Base-by-base conservation (phyloP, 306 rosid species). In the Vigna hirtella region DNA sequence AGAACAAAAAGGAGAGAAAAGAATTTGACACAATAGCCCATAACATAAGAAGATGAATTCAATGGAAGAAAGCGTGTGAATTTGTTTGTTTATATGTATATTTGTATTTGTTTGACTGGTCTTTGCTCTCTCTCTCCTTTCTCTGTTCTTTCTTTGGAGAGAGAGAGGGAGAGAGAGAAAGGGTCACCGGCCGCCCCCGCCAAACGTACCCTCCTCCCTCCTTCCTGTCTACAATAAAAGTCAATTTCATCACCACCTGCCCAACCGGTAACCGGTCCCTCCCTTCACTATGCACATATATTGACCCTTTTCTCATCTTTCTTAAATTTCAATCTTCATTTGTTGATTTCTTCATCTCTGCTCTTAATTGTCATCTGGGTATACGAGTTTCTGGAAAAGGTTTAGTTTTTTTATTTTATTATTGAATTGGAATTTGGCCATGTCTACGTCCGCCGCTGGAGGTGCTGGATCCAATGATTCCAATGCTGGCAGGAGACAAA, bases 381-480 rank as follows among this genome's bases (percentile, higher is more conserved):
- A 6, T 84, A 15, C 12, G 0, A 71, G 58, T 9, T 49, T 45
- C 67, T 10, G 16, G 48, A 72, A 43, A 83, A 81, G 78, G 28
- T 15, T 9, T 28, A 32, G 57, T 80, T 85, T 30, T 91, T 30
- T 30, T 30, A 4, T 30, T 30, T 30, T 30, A 26, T 30, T 0
- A 75, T 32, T 63, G 42, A 75, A 64, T 88, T 77, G 83, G 45
- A 34, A 73, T 42, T 42, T 73, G 83, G 79, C 81, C 72, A 89
- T 91, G 83, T 90, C 93, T 71, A 73, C 91, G 38, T 74, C 95
- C 8, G 87, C 73, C 87, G 77, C 91, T 2, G 94, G 66, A 30
- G 89, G 47, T 28, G 63, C 82, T 84, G 97, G 93, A 92, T 94
- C 98, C 74, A 83, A 84, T 69, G 97, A 90, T 87, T 3, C 85